These are phyloP conservation scores for Lentinus tigrinus DNA, from an alignment of 768 basidiomycete species.

Conservation along the genomic window DNA sequence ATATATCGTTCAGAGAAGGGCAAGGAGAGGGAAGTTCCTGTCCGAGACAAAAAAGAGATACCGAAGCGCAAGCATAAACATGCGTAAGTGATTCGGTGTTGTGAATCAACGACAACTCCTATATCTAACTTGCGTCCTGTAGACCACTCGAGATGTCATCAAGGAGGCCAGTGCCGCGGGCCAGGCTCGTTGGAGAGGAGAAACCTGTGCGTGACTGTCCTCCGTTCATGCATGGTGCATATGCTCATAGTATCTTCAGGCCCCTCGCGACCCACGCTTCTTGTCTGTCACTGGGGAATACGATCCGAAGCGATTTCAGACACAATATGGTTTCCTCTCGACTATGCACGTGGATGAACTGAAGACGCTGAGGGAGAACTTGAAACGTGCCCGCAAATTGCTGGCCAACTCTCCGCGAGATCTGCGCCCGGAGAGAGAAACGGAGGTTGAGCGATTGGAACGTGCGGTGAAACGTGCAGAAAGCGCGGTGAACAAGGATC, in stretches of 20 bases:
- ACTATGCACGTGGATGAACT: slow-evolving; percentile 67
- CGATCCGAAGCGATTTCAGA: slow-evolving; percentile 59
- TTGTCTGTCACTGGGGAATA: slow-evolving; percentile 68
- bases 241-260: slow-evolving; percentile 40
- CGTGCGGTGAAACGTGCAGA: slow-evolving; percentile 73
- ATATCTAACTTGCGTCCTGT: slow-evolving; percentile 5
- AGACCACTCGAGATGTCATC: slow-evolving; percentile 85
- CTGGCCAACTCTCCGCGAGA: slow-evolving; percentile 60
- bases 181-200: slow-evolving; percentile 65
- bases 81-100: slow-evolving; percentile 59
- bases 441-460: slow-evolving; percentile 71
- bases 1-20: slow-evolving; percentile 12
- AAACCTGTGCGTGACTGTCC: slow-evolving; percentile 48
- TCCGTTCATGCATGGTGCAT: neutral
- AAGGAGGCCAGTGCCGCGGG: slow-evolving; percentile 79
- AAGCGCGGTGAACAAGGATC: slow-evolving; percentile 72
- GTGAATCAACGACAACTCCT: neutral
- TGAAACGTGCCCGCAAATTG: slow-evolving; percentile 68
- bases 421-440: slow-evolving; percentile 56
- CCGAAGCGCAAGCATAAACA: slow-evolving; percentile 75
- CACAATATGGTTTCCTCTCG: slow-evolving; percentile 74
- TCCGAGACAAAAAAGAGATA: slow-evolving; percentile 46
- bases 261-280: slow-evolving; percentile 86
- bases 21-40: slow-evolving; percentile 37
- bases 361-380: slow-evolving; percentile 55